Conservation (phyloP, 2,329 filamentous ascomycete genomes). For the Lasiodiplodia theobromae region DNA sequence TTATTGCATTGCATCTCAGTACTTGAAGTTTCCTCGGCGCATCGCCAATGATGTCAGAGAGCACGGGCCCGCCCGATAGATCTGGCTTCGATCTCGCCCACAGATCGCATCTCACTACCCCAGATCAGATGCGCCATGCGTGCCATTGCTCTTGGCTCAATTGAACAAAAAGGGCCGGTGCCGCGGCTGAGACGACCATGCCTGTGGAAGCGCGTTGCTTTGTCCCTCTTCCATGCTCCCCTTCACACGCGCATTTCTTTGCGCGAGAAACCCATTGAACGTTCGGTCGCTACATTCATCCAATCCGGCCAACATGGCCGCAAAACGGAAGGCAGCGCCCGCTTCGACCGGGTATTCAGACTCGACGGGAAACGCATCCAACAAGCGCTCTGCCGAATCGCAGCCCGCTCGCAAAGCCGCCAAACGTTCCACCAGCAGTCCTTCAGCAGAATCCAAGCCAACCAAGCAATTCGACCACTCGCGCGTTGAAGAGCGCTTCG, state of each 20-base stretch:
- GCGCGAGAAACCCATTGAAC: not conserved
- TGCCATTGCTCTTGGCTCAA: constrained; percentile 2
- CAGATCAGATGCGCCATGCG: constrained; percentile 26
- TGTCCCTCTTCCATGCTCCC: constrained; percentile 6
- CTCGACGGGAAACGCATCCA: constrained; percentile 41
- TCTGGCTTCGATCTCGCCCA: constrained; percentile 22
- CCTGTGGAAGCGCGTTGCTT: not conserved
- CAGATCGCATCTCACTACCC: constrained; percentile 21
- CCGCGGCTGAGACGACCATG: not conserved
- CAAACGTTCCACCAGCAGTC: constrained; percentile 9
- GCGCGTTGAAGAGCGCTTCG: constrained; percentile 46
- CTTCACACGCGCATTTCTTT: not conserved
- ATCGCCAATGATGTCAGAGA: too few relatives aligned
- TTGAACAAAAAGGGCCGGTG: constrained; percentile 1
- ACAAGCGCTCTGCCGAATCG: constrained; percentile 47
- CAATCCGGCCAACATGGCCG: constrained; percentile 37
- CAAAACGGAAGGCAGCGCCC: constrained; percentile 42
- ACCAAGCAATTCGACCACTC: constrained; percentile 43
- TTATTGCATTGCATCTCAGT: too few relatives aligned
- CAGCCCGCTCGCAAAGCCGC: constrained; percentile 40
- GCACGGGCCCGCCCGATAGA: constrained; percentile 16
- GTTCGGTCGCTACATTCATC: not conserved
- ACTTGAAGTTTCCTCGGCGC: too few relatives aligned
- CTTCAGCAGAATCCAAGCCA: not conserved
- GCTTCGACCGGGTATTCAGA: constrained; percentile 43